A percentile compares a stretch with the other conserved stretches of the same genome.
phyloP scores from a whole-genome alignment of 2,329 filamentous ascomycete species.

The Diplodia intermedia region DNA sequence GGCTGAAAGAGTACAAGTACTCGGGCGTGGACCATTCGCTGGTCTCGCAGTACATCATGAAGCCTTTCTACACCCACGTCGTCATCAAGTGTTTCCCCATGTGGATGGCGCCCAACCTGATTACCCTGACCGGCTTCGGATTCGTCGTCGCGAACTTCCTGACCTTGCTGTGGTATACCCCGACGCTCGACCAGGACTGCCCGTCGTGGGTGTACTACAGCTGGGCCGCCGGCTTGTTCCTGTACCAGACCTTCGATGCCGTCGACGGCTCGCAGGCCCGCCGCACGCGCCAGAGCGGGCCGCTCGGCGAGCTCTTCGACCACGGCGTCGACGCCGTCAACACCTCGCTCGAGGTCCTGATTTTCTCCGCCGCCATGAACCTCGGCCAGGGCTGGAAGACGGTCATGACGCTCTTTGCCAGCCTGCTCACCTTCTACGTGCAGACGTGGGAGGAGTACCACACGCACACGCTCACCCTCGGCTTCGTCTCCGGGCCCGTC shows the following conservation, averaged over 20 bases:
- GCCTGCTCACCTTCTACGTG: constrained; percentile 94
- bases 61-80: constrained; percentile 95
- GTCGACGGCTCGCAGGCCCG: constrained; percentile 93
- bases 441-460: constrained; percentile 99
- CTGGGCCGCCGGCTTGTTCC: constrained; percentile 87
- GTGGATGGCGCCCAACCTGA: constrained; percentile 79
- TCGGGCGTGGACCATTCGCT: constrained; percentile 88
- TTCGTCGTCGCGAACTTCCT: constrained; percentile 90
- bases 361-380: constrained; percentile 93
- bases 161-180: constrained; percentile 94
- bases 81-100: constrained; percentile 95
- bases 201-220: constrained; percentile 93
- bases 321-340: constrained; percentile 96
- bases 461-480: constrained; percentile 92
- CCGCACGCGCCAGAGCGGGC: constrained; percentile 89
- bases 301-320: constrained; percentile 94
- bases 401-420: constrained; percentile 80
- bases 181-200: constrained; percentile 91
- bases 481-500: constrained; percentile 90
- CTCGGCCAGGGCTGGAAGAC: constrained; percentile 93
- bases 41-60: constrained; percentile 89
- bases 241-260: constrained; percentile 98
- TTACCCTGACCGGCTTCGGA: constrained; percentile 87
- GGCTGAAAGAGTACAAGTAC: constrained; percentile 95
- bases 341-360: constrained; percentile 88